Percentiles rank a stretch among this genome's conserved stretches.
Conservation (phyloP, 495 filamentous ascomycete genomes). For the Xylaria telfairii region DNA sequence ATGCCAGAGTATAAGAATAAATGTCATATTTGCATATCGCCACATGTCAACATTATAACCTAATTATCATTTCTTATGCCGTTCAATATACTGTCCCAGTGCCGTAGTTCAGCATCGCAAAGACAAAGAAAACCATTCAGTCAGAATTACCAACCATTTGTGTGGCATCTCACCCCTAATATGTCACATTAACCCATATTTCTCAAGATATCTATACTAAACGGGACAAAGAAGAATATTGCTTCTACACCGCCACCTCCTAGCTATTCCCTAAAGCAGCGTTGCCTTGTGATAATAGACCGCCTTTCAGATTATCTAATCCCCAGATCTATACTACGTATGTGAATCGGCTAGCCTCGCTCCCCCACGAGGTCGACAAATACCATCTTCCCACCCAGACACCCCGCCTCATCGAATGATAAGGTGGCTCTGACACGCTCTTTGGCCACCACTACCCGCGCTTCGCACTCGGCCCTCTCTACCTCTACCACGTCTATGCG, state of each 20-base stretch:
- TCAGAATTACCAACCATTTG: too few species aligned
- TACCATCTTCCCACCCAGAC: conserved; percentile 2
- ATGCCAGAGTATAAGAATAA: neutral
- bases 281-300: neutral
- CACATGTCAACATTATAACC: too few species aligned
- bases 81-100: too few species aligned
- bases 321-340: neutral
- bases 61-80: too few species aligned
- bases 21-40: neutral
- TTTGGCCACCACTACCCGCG: neutral
- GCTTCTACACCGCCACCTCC: neutral
- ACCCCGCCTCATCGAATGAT: neutral
- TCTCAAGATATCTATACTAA: neutral
- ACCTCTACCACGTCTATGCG: neutral
- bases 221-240: neutral
- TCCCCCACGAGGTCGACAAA: neutral
- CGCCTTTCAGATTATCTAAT: neutral
- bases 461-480: neutral
- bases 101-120: too few species aligned
- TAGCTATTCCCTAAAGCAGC: neutral
- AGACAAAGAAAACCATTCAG: too few species aligned
- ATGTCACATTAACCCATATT: neutral
- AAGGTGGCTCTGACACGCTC: neutral
- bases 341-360: neutral
- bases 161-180: neutral